Evolutionary conservation across 306 rosid genomes (phyloP), one percentile per base, ranked within the genome.

Genomic region (Prunus persica): DNA sequence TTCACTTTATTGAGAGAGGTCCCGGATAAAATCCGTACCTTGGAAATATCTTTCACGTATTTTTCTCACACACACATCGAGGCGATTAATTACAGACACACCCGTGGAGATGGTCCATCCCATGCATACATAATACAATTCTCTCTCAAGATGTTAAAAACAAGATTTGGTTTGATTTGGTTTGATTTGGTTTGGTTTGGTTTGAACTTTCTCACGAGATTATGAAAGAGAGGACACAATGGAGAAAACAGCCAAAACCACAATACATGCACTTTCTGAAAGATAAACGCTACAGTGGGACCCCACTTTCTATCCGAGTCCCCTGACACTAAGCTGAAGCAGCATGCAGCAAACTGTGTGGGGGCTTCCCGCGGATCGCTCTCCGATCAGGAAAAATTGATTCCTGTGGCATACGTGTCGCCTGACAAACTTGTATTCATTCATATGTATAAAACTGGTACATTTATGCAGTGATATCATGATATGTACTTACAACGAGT

Each of bases 351-450:
- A 55, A 73, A 27, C 18, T 41, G 11, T 24, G 89, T 85, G 83
- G 92, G 95, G 96, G 89, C 91, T 56, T 7, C 74, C 81, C 82
- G 83, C 20, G 73, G 74, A 84, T 77, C 75, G 76, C 92, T 88
- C 87, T 72, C 81, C 34, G 41, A 49, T 78, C 65, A 50, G 77
- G 70, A 67, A 64, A 60, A 14, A 25, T 52, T 47, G 38, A 38
- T 65, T 62, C 67, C 73, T 18, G 49, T 62, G 43, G 18, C 6
- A 10, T 28, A 62, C 43, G 19, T 15, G 41, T 12, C 15, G n/a
- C 6, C 65, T 4, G 16, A 25, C 32, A 6, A 7, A 60, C 32
- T 11, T 22, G 13, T 11, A 57, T 57, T n/a, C 5, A 57, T 57
- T n/a, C 3, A 47, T 47, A 47, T 47, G 51, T 10, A 47, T 47